Base-by-base conservation (phyloP, 1,284 basidiomycete species). In the Puccinia horiana region DNA sequence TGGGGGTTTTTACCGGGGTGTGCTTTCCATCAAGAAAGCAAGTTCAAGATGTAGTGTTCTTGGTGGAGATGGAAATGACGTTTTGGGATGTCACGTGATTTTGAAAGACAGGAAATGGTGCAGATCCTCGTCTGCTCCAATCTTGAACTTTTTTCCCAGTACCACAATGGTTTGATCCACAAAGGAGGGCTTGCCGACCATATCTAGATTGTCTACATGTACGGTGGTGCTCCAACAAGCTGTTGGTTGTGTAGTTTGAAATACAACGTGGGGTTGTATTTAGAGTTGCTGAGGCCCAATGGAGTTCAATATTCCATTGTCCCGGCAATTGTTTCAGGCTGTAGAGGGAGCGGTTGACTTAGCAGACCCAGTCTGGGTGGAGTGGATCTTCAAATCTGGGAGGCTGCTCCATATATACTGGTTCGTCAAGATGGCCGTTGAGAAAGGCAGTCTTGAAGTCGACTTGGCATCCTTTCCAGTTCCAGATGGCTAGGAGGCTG, bases 271-370 rank as follows among this genome's bases (percentile, higher is more conserved):
- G 72, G 72, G 49, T 75, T 26, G 44, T 75, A 54, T 6, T 42
- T 35, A 8, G 54, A 76, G 32, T 61, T 69, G 16, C n/a, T 49
- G 49, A 76, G 77, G 20, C 63, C 72, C 14, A 82, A 44, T 23
- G 76, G 18, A 18, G 37, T 4, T 42, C 20, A 2, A 8, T 2
- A 54, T 54, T 37, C 29, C 29, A n/a, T 29, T 65, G 69, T 9
- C 76, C 76, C 12, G 58, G 69, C 5, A 76, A 76, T 44, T 77
- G 73, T 40, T 35, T 16, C 81, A 82, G n/a, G n/a, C n/a, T 82
- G 75, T 67, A 75, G 23, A 82, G 23, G 2, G 58, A 63, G n/a
- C 5, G n/a, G 58, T 29, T 14, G 14, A 37, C 18, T 63, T 3
- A 82, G 56, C 35, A 70, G 42, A 26, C 32, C 67, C 3, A 37